phyloP scores from a whole-genome alignment of 805 yeast species.

The Yamadazyma takamatsuzukensis region DNA sequence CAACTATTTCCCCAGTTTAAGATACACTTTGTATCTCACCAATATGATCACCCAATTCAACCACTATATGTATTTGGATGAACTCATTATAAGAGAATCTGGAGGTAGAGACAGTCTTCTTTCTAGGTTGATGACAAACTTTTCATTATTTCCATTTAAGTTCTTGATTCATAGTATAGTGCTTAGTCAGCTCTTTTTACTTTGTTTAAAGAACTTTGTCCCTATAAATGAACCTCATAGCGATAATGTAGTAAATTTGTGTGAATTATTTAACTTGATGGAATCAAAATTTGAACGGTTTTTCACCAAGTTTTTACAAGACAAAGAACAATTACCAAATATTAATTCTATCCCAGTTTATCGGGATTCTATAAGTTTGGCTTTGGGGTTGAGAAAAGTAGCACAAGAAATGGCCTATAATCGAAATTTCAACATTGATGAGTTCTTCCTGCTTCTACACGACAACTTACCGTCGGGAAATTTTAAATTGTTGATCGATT shows the following conservation, averaged over 20 bases:
- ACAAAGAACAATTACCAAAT: conserved; percentile 3
- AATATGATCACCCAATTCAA: conserved; percentile 22
- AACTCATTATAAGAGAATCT: conserved; percentile 3
- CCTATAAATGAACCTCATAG: background rate
- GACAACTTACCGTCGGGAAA: conserved; percentile 3
- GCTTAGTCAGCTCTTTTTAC: conserved; percentile 17
- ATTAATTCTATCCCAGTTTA: conserved; percentile 5
- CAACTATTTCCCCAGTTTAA: conserved; percentile 25
- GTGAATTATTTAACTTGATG: conserved; percentile 9
- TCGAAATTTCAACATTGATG: conserved; percentile 7
- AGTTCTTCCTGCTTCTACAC: conserved; percentile 8
- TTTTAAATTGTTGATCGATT: conserved; percentile 17
- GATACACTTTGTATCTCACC: conserved; percentile 24
- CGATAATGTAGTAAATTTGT: conserved; percentile 12
- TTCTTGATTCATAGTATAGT: conserved; percentile 16
- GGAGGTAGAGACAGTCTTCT: conserved; percentile 11
- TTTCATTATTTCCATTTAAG: conserved; percentile 12
- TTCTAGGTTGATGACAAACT: conserved; percentile 7
- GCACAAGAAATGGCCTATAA: conserved; percentile 3
- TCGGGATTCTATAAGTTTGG: conserved; percentile 7
- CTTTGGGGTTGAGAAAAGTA: conserved; percentile 8
- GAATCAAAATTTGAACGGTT: conserved; percentile 13
- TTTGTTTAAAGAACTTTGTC: conserved; percentile 14
- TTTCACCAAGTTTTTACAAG: conserved; percentile 11
- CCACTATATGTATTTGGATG: conserved; percentile 19